Conservation (phyloP, 148 eudicot species). For the Fallopia convolvulus region DNA sequence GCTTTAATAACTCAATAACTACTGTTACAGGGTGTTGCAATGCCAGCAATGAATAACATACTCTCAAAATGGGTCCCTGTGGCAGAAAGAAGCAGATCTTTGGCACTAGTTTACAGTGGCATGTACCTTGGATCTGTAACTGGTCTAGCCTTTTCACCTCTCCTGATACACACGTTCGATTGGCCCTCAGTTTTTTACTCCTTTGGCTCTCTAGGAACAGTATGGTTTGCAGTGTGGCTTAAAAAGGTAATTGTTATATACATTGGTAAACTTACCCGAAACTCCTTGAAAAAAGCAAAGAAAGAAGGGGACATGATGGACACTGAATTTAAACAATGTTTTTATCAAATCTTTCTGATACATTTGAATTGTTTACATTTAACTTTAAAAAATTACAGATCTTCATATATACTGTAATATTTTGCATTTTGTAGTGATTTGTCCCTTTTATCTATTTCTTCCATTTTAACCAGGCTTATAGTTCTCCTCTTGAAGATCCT, state of each 20-base stretch:
- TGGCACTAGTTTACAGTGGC: slow-evolving; percentile 94
- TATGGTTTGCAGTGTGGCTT: slow-evolving; percentile 82
- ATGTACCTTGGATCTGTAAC: slow-evolving; percentile 98
- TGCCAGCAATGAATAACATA: slow-evolving; percentile 98
- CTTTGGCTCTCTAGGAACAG: slow-evolving; percentile 92
- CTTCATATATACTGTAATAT: not conserved
- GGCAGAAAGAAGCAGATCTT: slow-evolving; percentile 90
- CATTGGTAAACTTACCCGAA: not conserved
- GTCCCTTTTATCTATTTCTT: not conserved
- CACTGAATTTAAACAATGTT: too few relatives aligned
- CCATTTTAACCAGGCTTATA: slow-evolving; percentile 49
- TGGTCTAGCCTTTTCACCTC: slow-evolving; percentile 91
- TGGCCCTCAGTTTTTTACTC: slow-evolving; percentile 98
- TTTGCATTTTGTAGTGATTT: not conserved
- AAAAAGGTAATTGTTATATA: slow-evolving; percentile 39
- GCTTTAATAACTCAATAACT: not conserved
- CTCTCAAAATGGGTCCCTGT: slow-evolving; percentile 96
- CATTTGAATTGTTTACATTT: not conserved
- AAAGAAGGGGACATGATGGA: not conserved
- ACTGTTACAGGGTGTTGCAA: slow-evolving; percentile 82
- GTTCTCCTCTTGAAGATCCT: slow-evolving; percentile 91
- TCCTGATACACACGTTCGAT: slow-evolving; percentile 66
- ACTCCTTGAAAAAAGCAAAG: not conserved
- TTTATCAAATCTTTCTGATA: too few relatives aligned
- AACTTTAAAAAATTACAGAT: not conserved